Evolutionary conservation across 768 basidiomycete species (phyloP).

Genomic region (Rhizopogon roseolus): DNA sequence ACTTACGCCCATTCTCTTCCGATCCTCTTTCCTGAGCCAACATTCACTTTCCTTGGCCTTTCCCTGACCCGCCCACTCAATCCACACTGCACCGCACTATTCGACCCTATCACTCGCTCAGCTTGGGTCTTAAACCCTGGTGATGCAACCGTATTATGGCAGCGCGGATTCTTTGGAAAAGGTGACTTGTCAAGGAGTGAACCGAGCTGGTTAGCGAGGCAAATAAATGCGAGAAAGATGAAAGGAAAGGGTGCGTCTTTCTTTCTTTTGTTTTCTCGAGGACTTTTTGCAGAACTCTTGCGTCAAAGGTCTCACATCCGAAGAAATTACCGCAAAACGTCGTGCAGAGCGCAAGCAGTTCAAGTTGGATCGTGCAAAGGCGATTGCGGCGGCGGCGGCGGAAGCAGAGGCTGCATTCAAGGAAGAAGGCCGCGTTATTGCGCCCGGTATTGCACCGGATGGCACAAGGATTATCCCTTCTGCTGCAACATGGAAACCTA

Average conservation of each 20-base stretch:
- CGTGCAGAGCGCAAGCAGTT: conserved; percentile 87
- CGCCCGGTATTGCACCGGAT: conserved; percentile 51
- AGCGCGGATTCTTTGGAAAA: conserved; percentile 94
- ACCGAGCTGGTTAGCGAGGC: conserved; percentile 85
- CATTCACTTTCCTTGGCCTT: conserved; percentile 53
- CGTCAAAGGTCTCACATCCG: conserved; percentile 70
- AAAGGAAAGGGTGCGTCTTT: conserved; percentile 49
- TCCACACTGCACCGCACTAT: conserved; percentile 71
- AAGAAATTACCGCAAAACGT: conserved; percentile 86
- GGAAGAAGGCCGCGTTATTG: conserved; percentile 58
- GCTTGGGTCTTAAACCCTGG: conserved; percentile 74
- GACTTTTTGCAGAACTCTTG: not conserved
- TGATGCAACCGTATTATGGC: conserved; percentile 75
- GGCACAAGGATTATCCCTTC: conserved; percentile 55
- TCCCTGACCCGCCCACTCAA: conserved; percentile 57
- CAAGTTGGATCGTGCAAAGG: conserved; percentile 87
- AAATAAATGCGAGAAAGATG: conserved; percentile 54
- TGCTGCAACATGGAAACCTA: conserved; percentile 74
- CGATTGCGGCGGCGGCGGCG: conserved; percentile 76
- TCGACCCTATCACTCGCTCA: conserved; percentile 77
- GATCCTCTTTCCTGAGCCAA: conserved; percentile 41
- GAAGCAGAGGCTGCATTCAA: conserved; percentile 77
- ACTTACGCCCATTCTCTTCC: conserved; percentile 75
- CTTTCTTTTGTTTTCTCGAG: not conserved
- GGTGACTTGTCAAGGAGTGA: conserved; percentile 93